A percentile compares a stretch with the other conserved stretches of the same genome.
Conservation (phyloP, 2,329 filamentous ascomycete species). For the Cladosporium cucumerinum region DNA sequence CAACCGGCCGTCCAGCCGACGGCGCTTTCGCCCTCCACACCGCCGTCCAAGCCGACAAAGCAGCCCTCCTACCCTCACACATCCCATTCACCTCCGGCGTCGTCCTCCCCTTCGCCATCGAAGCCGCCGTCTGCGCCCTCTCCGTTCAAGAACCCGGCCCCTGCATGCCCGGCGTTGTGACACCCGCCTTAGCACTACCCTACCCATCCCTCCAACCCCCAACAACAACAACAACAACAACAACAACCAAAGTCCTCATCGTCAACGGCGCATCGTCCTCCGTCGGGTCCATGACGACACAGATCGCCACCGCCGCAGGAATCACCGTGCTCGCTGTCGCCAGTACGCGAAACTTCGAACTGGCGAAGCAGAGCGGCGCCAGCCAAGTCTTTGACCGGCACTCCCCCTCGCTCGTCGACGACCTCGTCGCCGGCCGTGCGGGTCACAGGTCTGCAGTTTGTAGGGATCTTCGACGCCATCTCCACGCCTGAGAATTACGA, state of each 20-base stretch:
- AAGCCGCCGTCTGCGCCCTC: constrained; percentile 31
- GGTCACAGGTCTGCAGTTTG: constrained; percentile 35
- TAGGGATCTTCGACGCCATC: constrained; percentile 35
- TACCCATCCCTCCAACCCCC: constrained; percentile 13
- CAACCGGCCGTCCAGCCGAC: constrained; percentile 18
- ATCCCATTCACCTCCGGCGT: constrained; percentile 35
- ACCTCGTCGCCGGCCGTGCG: constrained; percentile 30
- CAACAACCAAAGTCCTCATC: constrained; percentile 32
- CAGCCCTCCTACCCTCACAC: constrained; percentile 36
- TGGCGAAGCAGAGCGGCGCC: constrained; percentile 26
- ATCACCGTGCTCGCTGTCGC: constrained; percentile 29
- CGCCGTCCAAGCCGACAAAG: constrained; percentile 27
- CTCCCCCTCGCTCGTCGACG: constrained; percentile 27
- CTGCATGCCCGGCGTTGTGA: constrained; percentile 14
- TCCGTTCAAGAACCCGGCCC: not conserved
- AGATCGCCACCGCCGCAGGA: constrained; percentile 31
- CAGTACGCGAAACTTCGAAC: constrained; percentile 26
- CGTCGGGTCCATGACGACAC: constrained; percentile 28
- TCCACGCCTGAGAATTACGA: not conserved
- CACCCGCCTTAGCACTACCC: constrained; percentile 20
- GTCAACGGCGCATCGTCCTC: constrained; percentile 31
- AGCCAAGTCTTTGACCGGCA: constrained; percentile 30
- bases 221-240: constrained; percentile 14
- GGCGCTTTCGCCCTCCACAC: constrained; percentile 33
- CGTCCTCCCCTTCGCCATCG: constrained; percentile 38